Evolutionary conservation across 176 grass and related monocot species (phyloP).

Genomic region (Eragrostis curvula): DNA sequence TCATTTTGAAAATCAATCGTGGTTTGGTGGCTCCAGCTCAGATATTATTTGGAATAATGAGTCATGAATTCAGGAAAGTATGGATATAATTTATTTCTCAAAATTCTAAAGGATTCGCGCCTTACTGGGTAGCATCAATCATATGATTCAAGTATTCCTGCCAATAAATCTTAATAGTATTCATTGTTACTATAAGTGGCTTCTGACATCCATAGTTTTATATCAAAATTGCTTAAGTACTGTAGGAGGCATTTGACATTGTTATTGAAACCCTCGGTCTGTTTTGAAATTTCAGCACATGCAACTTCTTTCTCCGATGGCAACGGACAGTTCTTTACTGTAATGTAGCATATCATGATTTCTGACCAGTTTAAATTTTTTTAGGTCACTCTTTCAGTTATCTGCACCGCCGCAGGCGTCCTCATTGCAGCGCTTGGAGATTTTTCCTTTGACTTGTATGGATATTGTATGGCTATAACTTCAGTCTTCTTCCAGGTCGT

Average conservation of each 20-base stretch:
- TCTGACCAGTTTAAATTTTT: conserved; percentile 32
- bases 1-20: neutral
- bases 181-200: neutral
- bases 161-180: neutral
- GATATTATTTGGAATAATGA: neutral
- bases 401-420: conserved; percentile 85
- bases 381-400: conserved; percentile 91
- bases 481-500: conserved; percentile 99
- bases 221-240: neutral
- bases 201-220: neutral
- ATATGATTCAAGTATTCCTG: neutral
- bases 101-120: neutral
- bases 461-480: conserved; percentile 92
- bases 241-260: neutral
- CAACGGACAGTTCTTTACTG: neutral
- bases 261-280: neutral
- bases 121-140: neutral
- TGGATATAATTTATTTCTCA: neutral
- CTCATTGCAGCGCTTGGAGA: conserved; percentile 91
- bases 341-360: conserved; percentile 12
- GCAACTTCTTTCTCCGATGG: neutral
- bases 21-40: neutral
- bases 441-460: conserved; percentile 96
- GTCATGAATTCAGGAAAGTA: neutral
- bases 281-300: conserved; percentile 10